These are phyloP conservation scores for Morella rubra DNA, from an alignment of 306 rosid species.

Conservation along the genomic window DNA sequence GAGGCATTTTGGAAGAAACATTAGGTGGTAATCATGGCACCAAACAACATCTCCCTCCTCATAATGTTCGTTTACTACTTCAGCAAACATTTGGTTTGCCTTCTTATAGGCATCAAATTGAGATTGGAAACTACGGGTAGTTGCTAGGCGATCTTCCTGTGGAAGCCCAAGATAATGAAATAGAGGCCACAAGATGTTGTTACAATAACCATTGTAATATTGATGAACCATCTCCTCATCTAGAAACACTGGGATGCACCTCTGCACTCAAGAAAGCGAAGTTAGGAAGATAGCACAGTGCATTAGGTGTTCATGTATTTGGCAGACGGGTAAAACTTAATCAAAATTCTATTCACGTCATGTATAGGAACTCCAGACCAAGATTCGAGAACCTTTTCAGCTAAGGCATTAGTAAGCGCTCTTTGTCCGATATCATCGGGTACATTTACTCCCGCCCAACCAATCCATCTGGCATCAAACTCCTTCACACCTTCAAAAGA, in stretches of 20 bases:
- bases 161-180: conserved; percentile 96
- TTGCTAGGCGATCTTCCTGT: conserved; percentile 95
- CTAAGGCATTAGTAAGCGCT: conserved; percentile 77
- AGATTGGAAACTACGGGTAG: conserved; percentile 89
- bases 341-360: no score
- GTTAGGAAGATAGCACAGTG: conserved; percentile 7
- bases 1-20: conserved; percentile 92
- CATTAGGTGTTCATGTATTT: conserved; percentile 2
- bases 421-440: conserved; percentile 75
- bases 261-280: conserved; percentile 49
- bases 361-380: conserved; percentile 20
- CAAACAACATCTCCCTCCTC: conserved; percentile 95
- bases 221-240: conserved; percentile 91
- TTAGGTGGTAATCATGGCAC: conserved; percentile 97
- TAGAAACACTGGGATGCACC: conserved; percentile 91
- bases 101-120: conserved; percentile 92
- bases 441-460: conserved; percentile 98
- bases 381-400: conserved; percentile 73
- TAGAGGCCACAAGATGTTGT: conserved; percentile 97
- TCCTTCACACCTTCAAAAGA: conserved; percentile 85
- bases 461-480: conserved; percentile 96
- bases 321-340: neutral
- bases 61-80: conserved; percentile 77
- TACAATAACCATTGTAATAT: conserved; percentile 95
- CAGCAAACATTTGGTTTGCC: conserved; percentile 95